phyloP scores from a whole-genome alignment of 495 filamentous ascomycete species.

The Penicillium tannophilum region DNA sequence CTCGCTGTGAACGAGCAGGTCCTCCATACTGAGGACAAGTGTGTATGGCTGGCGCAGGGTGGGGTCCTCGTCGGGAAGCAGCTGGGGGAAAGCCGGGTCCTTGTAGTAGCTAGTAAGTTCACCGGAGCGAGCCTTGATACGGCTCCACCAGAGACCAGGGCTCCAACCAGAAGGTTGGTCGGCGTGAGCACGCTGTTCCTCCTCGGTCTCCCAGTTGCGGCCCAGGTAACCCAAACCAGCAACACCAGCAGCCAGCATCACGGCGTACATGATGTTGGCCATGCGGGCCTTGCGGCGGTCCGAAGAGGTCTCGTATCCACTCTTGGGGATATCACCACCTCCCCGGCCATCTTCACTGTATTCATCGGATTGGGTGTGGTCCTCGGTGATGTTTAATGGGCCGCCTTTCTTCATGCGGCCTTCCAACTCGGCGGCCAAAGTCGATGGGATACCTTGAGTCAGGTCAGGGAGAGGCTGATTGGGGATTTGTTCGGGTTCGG shows the following conservation, averaged over 20 bases:
- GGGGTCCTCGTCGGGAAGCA: conserved; percentile 86
- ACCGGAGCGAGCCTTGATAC: conserved; percentile 70
- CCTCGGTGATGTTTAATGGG: conserved; percentile 60
- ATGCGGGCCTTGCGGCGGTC: conserved; percentile 76
- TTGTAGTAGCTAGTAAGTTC: conserved; percentile 87
- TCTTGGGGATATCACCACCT: conserved; percentile 68
- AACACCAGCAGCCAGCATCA: conserved; percentile 50
- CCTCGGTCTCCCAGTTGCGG: conserved; percentile 80
- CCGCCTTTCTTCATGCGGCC: conserved; percentile 50
- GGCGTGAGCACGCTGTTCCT: conserved; percentile 63
- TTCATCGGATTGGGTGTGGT: conserved; percentile 51
- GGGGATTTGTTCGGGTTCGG: conserved; percentile 34
- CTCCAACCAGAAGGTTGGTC: conserved; percentile 76
- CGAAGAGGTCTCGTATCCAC: conserved; percentile 85
- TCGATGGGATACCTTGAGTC: conserved; percentile 89
- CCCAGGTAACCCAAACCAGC: conserved; percentile 70
- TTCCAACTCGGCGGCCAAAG: conserved; percentile 70
- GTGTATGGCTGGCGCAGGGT: conserved; percentile 86
- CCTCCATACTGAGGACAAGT: conserved; percentile 87
- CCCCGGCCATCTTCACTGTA: conserved; percentile 50
- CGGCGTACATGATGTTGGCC: conserved; percentile 65
- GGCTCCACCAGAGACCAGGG: conserved; percentile 72
- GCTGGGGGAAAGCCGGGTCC: conserved; percentile 91
- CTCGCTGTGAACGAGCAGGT: conserved; percentile 89
- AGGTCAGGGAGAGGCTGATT: conserved; percentile 75